Evolutionary conservation across 2,329 filamentous ascomycete genomes (phyloP).

Genomic region (Phyllosticta ampelicida): DNA sequence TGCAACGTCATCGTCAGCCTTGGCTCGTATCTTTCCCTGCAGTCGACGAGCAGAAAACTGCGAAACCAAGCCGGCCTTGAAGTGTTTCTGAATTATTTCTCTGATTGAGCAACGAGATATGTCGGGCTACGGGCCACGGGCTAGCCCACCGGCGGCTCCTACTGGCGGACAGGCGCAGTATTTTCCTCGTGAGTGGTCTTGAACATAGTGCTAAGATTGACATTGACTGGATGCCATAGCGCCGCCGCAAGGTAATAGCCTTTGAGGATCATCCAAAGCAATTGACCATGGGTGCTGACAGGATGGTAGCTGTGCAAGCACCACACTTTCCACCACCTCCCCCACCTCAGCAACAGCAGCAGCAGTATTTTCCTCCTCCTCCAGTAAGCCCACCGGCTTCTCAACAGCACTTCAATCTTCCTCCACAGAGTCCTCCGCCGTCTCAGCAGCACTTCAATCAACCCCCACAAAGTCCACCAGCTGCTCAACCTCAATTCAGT

Average conservation of each 20-base stretch:
- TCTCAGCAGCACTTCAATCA: slow-evolving; percentile 22
- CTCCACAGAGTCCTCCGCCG: slow-evolving; percentile 23
- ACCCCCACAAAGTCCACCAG: slow-evolving; percentile 17
- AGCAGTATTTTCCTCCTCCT: slow-evolving; percentile 18
- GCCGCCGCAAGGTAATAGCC: slow-evolving; percentile 14
- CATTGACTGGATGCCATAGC: not conserved
- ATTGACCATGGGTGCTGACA: not conserved
- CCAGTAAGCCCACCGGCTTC: slow-evolving; percentile 14
- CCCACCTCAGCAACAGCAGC: slow-evolving; percentile 11
- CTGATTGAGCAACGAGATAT: not conserved
- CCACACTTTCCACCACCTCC: slow-evolving; percentile 18
- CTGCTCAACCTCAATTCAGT: slow-evolving; percentile 14
- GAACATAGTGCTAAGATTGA: not conserved
- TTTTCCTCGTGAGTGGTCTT: slow-evolving; percentile 18
- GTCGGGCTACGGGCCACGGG: slow-evolving; percentile 4
- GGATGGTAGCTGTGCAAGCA: slow-evolving; percentile 2
- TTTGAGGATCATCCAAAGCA: not conserved
- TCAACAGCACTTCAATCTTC: slow-evolving; percentile 30
- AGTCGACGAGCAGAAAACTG: not conserved
- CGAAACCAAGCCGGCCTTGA: not conserved
- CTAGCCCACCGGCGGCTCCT: not conserved
- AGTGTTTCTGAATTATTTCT: not conserved
- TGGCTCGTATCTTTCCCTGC: not conserved
- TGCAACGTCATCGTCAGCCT: not conserved
- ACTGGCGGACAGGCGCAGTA: slow-evolving; percentile 26